Percentiles rank a stretch among this genome's conserved stretches.
These are phyloP conservation scores for Trebouxia sp. DNA, from an alignment of 139 green algal species.

Conservation along the genomic window DNA sequence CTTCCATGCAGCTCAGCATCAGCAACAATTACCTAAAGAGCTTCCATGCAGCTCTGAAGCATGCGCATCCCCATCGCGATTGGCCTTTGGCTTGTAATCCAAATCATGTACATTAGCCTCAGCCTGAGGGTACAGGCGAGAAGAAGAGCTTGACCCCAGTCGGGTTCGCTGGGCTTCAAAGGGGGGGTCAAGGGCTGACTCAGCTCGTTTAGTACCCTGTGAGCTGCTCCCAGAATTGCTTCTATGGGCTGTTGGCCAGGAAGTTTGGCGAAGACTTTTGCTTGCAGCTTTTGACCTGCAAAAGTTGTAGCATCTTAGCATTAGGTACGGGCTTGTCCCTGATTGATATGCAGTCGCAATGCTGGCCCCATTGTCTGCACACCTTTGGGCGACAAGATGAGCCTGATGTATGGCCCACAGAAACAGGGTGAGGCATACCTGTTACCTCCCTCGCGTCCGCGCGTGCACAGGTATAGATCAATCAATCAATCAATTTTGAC, in stretches of 20 bases:
- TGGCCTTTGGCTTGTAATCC: neutral
- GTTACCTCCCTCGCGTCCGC: no score
- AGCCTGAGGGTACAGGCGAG: neutral
- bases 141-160: neutral
- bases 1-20: no score
- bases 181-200: conserved; percentile 1
- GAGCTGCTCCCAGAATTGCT: conserved; percentile 1
- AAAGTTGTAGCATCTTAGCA: neutral
- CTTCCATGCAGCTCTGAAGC: neutral
- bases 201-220: conserved; percentile 14
- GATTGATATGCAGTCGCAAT: no score
- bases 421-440: no score
- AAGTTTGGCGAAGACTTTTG: neutral
- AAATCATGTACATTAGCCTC: neutral
- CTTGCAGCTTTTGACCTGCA: neutral
- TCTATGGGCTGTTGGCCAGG: neutral
- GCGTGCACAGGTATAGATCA: no score
- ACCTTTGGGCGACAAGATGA: no score
- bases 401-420: no score
- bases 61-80: neutral
- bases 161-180: neutral
- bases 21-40: no score
- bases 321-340: no score
- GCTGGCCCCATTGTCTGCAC: no score
- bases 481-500: no score